Evolutionary conservation across 192 early-diverging fungal species (phyloP).

Genomic region (Coemansia erecta): DNA sequence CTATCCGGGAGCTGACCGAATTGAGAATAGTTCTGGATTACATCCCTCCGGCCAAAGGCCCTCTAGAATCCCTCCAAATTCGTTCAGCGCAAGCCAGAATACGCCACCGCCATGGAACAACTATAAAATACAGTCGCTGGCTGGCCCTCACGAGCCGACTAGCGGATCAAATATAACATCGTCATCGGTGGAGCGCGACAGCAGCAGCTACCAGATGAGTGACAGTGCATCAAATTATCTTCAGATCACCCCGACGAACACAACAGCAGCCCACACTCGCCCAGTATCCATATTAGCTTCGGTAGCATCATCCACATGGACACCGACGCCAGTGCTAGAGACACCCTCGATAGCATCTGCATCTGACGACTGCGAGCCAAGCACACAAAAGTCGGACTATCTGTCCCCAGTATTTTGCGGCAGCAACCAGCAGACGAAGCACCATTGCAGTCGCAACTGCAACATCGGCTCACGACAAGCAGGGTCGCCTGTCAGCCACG

Average conservation of each 20-base stretch:
- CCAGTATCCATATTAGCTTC: not conserved
- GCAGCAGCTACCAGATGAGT: not conserved
- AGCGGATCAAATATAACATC: not conserved
- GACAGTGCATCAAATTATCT: not conserved
- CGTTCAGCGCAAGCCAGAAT: no score
- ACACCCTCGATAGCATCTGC: no score
- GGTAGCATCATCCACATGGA: no score
- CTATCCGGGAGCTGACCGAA: no score
- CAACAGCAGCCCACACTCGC: not conserved
- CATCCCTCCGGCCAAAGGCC: no score
- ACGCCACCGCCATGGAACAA: not conserved
- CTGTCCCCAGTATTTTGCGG: not conserved
- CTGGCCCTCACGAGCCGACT: not conserved
- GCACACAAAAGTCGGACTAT: not conserved
- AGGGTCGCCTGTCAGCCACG: no score
- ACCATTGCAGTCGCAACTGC: not conserved
- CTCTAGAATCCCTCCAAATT: no score
- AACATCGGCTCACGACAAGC: not conserved
- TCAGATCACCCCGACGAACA: slow-evolving; percentile 4
- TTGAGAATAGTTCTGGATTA: no score
- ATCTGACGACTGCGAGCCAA: no score
- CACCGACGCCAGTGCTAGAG: no score
- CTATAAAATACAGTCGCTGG: not conserved
- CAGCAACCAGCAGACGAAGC: no score
- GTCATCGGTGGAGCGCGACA: not conserved